Conservation (phyloP, 192 early-diverging fungal genomes). For the Coemansia sp. region DNA sequence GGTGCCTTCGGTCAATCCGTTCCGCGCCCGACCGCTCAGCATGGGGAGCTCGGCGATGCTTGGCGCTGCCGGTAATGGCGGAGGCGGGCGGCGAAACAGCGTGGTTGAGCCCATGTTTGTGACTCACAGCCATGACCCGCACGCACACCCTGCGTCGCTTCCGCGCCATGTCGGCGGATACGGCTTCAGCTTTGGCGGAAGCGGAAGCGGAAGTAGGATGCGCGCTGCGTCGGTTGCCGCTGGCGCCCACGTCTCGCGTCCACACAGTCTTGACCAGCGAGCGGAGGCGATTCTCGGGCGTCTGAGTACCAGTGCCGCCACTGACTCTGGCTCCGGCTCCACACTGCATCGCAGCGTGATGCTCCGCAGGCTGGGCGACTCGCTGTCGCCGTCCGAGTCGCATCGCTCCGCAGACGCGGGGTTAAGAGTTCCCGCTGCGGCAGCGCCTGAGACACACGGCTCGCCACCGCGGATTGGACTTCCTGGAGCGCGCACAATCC, state of each 20-base stretch:
- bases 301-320: conserved; percentile 25
- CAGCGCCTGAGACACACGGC: background rate
- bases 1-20: conserved; percentile 44
- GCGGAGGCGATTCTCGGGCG: conserved; percentile 14
- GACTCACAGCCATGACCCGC: background rate
- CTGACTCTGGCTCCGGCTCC: conserved; percentile 33
- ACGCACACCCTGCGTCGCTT: conserved; percentile 2
- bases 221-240: background rate
- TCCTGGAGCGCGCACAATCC: conserved; percentile 14
- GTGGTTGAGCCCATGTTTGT: conserved; percentile 3
- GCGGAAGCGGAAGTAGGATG: conserved; percentile 10
- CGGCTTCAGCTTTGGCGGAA: background rate
- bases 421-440: background rate
- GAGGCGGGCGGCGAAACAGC: conserved; percentile 6
- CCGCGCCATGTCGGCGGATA: background rate
- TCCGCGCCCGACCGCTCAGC: conserved; percentile 36
- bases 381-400: conserved; percentile 42
- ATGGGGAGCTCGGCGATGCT: conserved; percentile 36
- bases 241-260: background rate
- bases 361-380: conserved; percentile 39
- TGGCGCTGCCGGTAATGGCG: background rate
- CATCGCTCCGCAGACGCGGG: conserved; percentile 12
- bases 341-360: conserved; percentile 49
- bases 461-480: conserved; percentile 29
- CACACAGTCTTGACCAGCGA: conserved; percentile 33